phyloP scores from a whole-genome alignment of 2,329 filamentous ascomycete genomes.

The Fusarium fujikuroi region DNA sequence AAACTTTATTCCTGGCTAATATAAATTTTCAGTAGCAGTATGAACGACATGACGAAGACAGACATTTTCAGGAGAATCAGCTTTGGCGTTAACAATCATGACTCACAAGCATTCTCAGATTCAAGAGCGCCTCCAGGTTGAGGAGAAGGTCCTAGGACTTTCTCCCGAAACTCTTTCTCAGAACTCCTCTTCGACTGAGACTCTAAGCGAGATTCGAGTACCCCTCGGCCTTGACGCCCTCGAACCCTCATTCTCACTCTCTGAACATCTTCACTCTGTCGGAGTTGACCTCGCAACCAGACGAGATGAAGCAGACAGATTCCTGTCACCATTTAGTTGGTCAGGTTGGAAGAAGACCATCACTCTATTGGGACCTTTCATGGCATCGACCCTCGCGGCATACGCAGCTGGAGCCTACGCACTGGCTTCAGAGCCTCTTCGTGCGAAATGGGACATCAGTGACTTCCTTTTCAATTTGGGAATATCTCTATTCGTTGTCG shows the following conservation, averaged over 20 bases:
- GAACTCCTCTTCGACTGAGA: neutral
- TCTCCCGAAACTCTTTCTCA: neutral
- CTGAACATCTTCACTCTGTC: neutral
- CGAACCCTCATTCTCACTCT: neutral
- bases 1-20: neutral
- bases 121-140: neutral
- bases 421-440: constrained; percentile 65
- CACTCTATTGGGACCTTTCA: constrained; percentile 39
- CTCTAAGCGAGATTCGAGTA: neutral
- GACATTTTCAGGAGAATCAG: fast-evolving
- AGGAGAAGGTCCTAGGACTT: neutral
- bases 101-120: neutral
- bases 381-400: constrained; percentile 68
- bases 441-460: constrained; percentile 66
- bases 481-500: constrained; percentile 71
- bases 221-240: constrained; percentile 12
- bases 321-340: constrained; percentile 22
- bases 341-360: constrained; percentile 27
- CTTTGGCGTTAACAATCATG: neutral
- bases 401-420: constrained; percentile 73
- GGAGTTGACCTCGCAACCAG: neutral
- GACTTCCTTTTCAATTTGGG: constrained; percentile 66
- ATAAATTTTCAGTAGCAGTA: neutral
- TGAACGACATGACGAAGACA: neutral
- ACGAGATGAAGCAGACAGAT: neutral